Evolutionary conservation across 2,329 filamentous ascomycete species (phyloP).

Genomic region (Fusarium multiceps): DNA sequence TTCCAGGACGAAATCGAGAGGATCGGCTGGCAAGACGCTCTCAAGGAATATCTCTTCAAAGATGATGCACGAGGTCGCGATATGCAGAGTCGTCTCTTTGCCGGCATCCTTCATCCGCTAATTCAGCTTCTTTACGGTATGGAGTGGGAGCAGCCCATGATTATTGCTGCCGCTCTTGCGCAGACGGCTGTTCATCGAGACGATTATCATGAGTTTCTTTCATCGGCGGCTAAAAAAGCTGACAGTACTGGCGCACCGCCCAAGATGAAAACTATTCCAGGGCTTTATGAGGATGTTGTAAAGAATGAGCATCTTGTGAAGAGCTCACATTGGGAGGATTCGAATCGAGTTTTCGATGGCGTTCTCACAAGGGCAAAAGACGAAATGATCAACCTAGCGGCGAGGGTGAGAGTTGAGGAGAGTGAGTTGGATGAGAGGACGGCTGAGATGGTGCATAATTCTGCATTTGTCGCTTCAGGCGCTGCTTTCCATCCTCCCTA

Average conservation of each 20-base stretch:
- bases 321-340: slow-evolving; percentile 62
- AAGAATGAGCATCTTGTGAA: slow-evolving; percentile 65
- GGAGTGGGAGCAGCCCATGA: slow-evolving; percentile 83
- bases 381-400: slow-evolving; percentile 71
- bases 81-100: slow-evolving; percentile 75
- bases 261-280: slow-evolving; percentile 51
- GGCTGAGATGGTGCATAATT: slow-evolving; percentile 75
- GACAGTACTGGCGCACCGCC: slow-evolving; percentile 9
- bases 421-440: slow-evolving; percentile 67
- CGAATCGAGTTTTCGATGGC: slow-evolving; percentile 75
- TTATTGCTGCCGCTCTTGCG: slow-evolving; percentile 83
- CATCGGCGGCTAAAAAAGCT: slow-evolving; percentile 58
- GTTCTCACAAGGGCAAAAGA: slow-evolving; percentile 71
- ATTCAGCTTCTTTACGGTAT: slow-evolving; percentile 89
- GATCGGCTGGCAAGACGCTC: slow-evolving; percentile 67
- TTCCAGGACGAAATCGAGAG: slow-evolving; percentile 78
- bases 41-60: slow-evolving; percentile 76
- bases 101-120: slow-evolving; percentile 68
- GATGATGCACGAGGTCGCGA: slow-evolving; percentile 73
- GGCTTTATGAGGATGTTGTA: slow-evolving; percentile 70
- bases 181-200: slow-evolving; percentile 77
- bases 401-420: slow-evolving; percentile 66
- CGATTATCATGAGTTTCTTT: slow-evolving; percentile 66
- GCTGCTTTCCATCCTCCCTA: slow-evolving; percentile 74
- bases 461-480: slow-evolving; percentile 60